Base-by-base conservation (phyloP, 2,329 filamentous ascomycete genomes). In the Allantophomopsis lycopodina region DNA sequence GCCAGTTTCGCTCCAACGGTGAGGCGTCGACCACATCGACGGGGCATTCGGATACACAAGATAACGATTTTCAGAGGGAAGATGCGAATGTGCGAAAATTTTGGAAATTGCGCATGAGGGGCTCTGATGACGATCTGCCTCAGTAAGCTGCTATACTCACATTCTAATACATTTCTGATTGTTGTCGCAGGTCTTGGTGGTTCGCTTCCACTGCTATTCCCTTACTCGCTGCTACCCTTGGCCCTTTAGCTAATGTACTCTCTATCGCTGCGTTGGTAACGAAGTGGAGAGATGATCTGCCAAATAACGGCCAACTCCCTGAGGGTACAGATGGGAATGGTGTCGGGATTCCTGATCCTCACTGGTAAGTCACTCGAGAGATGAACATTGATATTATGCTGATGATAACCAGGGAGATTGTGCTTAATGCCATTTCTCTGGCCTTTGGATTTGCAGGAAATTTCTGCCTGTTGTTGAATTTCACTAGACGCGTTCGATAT, bases 171-270 rank as follows among this genome's bases (percentile, higher is more conserved):
- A 11, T 10, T 40, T 20, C 20, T 30, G 14, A 7, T 11, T 7
- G n/a, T 38, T 38, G 32, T 17, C 20, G 40, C 36, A 60, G 54
- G 47, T 49, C 51, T 34, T 62, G 60, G 60, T 62, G 58, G 58
- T 56, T 62, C 40, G 60, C 58, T 30, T 58, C 56, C 2, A 62
- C 57, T 3, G 59, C 58, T 3, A 58, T 76, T 35, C 73, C 73
- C 3, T 64, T 83, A 3, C 59, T 83, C 4, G 77, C 78, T 3
- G 79, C 79, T 12, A 76, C 78, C 1, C 67, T 79, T n/a, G 78
- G 76, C 0, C 79, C 79, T 1, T 58, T 83, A n/a, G 79, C 79
- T 3, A 83, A 83, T 50, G 68, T 83, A 16, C 64, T 79, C 43
- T 79, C 74, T 2, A 77, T 83, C 39, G 76, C 75, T 18, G 78